A percentile compares a stretch with the other conserved stretches of the same genome.
Conservation (phyloP, 768 basidiomycete genomes). For the Rhodosporidiobolus sp. region DNA sequence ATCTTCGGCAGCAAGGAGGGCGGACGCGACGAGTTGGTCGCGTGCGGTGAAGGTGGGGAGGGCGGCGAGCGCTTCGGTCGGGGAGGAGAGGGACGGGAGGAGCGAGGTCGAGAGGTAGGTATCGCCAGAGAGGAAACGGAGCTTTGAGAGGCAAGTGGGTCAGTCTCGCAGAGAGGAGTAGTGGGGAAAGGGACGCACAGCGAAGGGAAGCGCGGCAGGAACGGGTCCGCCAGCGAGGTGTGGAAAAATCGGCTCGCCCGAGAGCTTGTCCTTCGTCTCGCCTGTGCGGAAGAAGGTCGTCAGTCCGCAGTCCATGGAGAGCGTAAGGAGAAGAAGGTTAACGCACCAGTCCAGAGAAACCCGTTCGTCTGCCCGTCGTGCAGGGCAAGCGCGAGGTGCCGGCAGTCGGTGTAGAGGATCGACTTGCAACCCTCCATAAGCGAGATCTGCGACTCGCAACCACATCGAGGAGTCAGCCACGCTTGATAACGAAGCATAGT, state of each 20-base stretch:
- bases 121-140: constrained; percentile 41
- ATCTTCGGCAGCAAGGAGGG: constrained; percentile 11
- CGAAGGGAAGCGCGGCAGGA: constrained; percentile 29
- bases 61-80: background rate
- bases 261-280: constrained; percentile 34
- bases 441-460: constrained; percentile 58
- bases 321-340: background rate
- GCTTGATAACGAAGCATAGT: accelerated
- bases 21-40: constrained; percentile 32
- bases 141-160: background rate
- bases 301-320: background rate
- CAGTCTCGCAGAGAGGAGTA: background rate
- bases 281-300: background rate
- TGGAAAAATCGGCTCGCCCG: constrained; percentile 37
- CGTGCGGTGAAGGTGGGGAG: constrained; percentile 9
- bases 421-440: constrained; percentile 86
- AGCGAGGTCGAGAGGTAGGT: constrained; percentile 34
- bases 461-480: background rate
- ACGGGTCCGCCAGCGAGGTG: constrained; percentile 20
- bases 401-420: constrained; percentile 78
- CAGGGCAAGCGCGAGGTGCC: constrained; percentile 64
- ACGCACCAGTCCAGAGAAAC: constrained; percentile 66
- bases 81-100: constrained; percentile 31
- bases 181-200: background rate
- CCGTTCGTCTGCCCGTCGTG: constrained; percentile 75